phyloP scores from a whole-genome alignment of 1,284 basidiomycete species.

The Salmacisia buchloeana region DNA sequence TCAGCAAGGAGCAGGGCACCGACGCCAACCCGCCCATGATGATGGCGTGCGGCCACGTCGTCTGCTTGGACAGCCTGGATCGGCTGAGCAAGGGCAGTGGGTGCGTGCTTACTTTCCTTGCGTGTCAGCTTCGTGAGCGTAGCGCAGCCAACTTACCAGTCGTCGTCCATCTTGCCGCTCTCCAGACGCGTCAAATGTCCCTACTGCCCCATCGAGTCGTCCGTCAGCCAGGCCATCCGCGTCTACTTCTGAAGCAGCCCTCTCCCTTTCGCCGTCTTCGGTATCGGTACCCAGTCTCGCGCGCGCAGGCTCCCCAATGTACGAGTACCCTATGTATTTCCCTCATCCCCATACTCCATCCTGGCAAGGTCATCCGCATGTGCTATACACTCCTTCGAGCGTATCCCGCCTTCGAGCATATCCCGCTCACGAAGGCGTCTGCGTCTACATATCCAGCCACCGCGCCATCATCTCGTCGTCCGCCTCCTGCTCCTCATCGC shows the following conservation, averaged over 20 bases:
- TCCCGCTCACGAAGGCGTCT: too few relatives aligned
- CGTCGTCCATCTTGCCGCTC: background rate
- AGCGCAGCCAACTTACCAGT: background rate
- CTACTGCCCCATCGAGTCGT: constrained; percentile 44
- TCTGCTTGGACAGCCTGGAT: constrained; percentile 37
- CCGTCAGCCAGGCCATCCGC: constrained; percentile 30
- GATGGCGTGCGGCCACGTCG: constrained; percentile 79
- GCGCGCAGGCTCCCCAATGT: background rate
- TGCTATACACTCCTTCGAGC: too few relatives aligned
- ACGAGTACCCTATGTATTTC: background rate
- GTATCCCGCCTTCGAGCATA: too few relatives aligned
- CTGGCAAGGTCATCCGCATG: too few relatives aligned
- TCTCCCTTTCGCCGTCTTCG: background rate
- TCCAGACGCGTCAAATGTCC: constrained; percentile 41
- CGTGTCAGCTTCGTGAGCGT: too few relatives aligned
- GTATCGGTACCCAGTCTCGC: background rate
- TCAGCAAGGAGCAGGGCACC: constrained; percentile 93
- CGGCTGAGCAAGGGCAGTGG: constrained; percentile 64
- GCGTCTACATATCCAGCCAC: too few relatives aligned
- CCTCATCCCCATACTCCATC: too few relatives aligned
- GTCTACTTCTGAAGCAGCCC: constrained; percentile 33
- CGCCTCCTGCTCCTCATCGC: too few relatives aligned
- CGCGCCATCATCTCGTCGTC: too few relatives aligned
- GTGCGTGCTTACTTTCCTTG: constrained; percentile 58
- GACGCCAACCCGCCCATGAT: constrained; percentile 94